Conservation (phyloP, 2,329 filamentous ascomycete species). For the Talaromyces pinophilus region DNA sequence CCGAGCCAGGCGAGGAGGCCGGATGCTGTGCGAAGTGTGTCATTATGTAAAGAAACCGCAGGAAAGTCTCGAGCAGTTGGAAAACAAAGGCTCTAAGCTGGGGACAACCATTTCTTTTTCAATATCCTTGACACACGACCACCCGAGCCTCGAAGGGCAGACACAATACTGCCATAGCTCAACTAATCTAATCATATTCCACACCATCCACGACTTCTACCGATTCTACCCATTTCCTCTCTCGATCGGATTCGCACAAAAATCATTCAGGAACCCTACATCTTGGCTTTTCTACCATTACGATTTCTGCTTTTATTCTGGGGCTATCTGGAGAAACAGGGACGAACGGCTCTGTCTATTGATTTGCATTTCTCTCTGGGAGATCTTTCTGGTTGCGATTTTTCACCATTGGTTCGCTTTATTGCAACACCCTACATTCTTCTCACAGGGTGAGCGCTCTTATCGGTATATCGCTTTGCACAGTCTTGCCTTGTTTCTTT, state of each 20-base stretch:
- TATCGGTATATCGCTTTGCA: conserved; percentile 20
- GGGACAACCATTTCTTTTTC: neutral
- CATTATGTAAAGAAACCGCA: conserved; percentile 68
- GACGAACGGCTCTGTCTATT: neutral
- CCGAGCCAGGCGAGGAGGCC: conserved; percentile 51
- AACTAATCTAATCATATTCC: conserved; percentile 16
- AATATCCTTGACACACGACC: conserved; percentile 3
- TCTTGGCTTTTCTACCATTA: conserved; percentile 10
- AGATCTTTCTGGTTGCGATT: conserved; percentile 5
- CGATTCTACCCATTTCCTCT: neutral
- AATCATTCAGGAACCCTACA: conserved; percentile 11
- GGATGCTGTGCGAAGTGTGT: conserved; percentile 86
- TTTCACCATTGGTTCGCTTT: conserved; percentile 14
- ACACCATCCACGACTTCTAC: conserved; percentile 11
- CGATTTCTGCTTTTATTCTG: conserved; percentile 13
- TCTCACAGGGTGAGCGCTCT: conserved; percentile 18
- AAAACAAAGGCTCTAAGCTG: neutral
- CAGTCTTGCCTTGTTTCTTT: conserved; percentile 14
- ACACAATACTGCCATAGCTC: neutral
- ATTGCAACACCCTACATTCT: conserved; percentile 19
- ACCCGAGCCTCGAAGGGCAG: neutral
- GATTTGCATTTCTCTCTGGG: conserved; percentile 6
- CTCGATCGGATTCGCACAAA: conserved; percentile 12
- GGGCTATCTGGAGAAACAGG: conserved; percentile 6
- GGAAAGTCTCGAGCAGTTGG: neutral